Percentiles rank a stretch among this genome's conserved stretches.
These are phyloP conservation scores for Salvia sclarea DNA, from an alignment of 305 asterid species.

Conservation along the genomic window DNA sequence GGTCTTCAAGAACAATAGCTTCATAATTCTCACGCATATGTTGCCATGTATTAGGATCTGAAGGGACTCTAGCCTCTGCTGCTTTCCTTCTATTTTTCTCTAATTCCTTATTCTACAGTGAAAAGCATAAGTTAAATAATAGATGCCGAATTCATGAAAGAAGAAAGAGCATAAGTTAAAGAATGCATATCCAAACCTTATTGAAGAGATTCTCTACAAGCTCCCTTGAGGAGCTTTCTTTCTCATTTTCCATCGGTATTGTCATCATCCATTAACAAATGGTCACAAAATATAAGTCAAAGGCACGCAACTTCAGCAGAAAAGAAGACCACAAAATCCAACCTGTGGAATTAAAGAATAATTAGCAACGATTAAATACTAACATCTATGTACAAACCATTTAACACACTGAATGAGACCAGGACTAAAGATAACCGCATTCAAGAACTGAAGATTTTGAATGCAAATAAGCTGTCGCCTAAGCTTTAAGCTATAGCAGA, in stretches of 20 bases:
- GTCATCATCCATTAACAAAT: constrained; percentile 62
- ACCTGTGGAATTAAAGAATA: background rate
- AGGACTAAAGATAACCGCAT: background rate
- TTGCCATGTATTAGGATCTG: constrained; percentile 92
- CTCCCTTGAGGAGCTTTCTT: constrained; percentile 47
- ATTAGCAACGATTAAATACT: no score
- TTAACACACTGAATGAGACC: background rate
- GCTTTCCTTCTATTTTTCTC: constrained; percentile 80
- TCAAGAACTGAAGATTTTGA: background rate
- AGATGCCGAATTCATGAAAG: background rate
- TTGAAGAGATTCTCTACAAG: constrained; percentile 61
- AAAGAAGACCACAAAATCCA: constrained; percentile 25
- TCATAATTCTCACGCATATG: constrained; percentile 89
- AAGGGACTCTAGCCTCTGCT: constrained; percentile 79
- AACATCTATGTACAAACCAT: background rate
- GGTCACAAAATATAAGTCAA: constrained; percentile 15
- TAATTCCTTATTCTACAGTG: constrained; percentile 68
- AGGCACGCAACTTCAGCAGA: constrained; percentile 23
- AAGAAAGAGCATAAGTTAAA: background rate
- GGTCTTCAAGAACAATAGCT: constrained; percentile 85
- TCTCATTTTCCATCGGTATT: constrained; percentile 57
- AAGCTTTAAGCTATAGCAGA: no score
- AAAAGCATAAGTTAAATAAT: background rate
- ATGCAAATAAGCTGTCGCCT: no score
- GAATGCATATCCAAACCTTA: constrained; percentile 45